Percentiles rank a stretch among this genome's conserved stretches.
Conservation (phyloP, 176 grass and related monocot genomes). For the Poa pratensis region DNA sequence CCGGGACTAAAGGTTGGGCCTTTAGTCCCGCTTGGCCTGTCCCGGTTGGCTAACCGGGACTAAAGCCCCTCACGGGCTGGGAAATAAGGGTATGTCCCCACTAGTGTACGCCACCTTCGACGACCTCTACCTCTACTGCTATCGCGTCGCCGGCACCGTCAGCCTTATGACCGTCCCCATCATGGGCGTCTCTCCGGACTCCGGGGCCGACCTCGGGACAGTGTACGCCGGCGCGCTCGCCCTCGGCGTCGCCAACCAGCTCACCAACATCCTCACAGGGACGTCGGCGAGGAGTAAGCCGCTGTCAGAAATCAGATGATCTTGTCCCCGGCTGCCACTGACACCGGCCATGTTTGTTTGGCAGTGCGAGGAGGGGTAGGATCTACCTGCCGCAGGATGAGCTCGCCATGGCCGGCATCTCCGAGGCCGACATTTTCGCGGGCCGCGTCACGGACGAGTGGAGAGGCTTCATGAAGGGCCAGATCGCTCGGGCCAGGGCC, state of each 20-base stretch:
- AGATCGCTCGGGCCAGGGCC: conserved; percentile 68
- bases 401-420: conserved; percentile 70
- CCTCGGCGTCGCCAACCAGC: conserved; percentile 90
- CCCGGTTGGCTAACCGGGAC: too few species aligned
- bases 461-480: conserved; percentile 76
- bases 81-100: too few species aligned
- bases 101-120: conserved; percentile 91
- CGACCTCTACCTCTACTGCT: conserved; percentile 95
- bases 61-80: too few species aligned
- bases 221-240: conserved; percentile 80
- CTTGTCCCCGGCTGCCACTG: too few species aligned
- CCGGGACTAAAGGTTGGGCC: too few species aligned
- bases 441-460: conserved; percentile 76
- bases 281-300: conserved; percentile 84
- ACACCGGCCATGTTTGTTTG: neutral
- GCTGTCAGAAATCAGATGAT: neutral
- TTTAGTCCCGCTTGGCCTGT: too few species aligned
- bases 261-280: conserved; percentile 88
- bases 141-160: conserved; percentile 89
- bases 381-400: conserved; percentile 90
- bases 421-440: conserved; percentile 76
- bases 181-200: conserved; percentile 86
- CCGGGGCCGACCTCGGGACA: conserved; percentile 48
- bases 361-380: conserved; percentile 79
- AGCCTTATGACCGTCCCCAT: conserved; percentile 88